These are phyloP conservation scores for Usnea hakonensis DNA, from an alignment of 495 filamentous ascomycete species.

Conservation along the genomic window DNA sequence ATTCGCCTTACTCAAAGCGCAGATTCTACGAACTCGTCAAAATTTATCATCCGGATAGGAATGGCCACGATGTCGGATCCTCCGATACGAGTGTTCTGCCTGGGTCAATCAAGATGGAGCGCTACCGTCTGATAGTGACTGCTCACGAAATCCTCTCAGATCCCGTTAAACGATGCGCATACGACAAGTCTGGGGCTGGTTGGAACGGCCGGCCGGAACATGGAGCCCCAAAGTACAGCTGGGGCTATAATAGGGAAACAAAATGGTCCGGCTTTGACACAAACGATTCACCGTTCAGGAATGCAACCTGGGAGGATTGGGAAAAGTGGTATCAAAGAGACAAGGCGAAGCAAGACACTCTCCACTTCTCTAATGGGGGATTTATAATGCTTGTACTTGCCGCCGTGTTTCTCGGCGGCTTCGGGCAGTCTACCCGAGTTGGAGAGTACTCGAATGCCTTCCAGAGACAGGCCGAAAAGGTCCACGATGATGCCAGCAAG, in stretches of 20 bases:
- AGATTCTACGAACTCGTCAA: conserved; percentile 88
- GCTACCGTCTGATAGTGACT: conserved; percentile 77
- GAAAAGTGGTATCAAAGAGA: conserved; percentile 69
- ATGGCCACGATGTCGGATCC: conserved; percentile 42
- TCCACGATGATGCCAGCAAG: conserved; percentile 54
- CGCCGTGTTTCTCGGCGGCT: conserved; percentile 56
- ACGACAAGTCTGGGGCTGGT: conserved; percentile 73
- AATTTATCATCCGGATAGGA: conserved; percentile 86
- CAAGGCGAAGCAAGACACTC: conserved; percentile 42
- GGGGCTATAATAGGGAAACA: conserved; percentile 30
- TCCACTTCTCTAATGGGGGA: conserved; percentile 64
- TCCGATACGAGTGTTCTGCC: conserved; percentile 37
- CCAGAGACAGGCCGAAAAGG: conserved; percentile 53
- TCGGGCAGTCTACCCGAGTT: conserved; percentile 61
- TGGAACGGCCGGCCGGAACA: conserved; percentile 53
- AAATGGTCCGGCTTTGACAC: conserved; percentile 26
- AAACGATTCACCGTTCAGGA: conserved; percentile 53
- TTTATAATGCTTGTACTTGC: conserved; percentile 63
- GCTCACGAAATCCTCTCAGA: conserved; percentile 90
- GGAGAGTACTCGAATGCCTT: conserved; percentile 47
- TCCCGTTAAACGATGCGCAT: conserved; percentile 64
- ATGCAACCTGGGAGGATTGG: conserved; percentile 99
- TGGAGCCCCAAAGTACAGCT: conserved; percentile 16
- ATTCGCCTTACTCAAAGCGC: conserved; percentile 66
- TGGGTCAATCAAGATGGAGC: conserved; percentile 58